Percentiles rank a stretch among this genome's conserved stretches.
Conservation (phyloP, 2,329 filamentous ascomycete species). For the Pyricularia pennisetigena region DNA sequence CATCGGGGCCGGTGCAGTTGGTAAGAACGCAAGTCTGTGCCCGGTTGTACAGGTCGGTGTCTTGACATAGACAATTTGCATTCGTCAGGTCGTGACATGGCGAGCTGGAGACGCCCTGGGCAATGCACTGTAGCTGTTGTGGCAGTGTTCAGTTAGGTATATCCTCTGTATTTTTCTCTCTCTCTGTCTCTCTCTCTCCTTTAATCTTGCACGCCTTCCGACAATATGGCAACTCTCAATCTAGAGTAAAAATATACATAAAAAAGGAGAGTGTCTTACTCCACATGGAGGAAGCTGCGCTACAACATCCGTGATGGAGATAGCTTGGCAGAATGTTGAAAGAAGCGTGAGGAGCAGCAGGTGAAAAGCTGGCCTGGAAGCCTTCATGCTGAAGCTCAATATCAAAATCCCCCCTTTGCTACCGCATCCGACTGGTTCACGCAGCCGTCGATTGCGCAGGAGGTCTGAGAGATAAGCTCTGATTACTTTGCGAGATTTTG, state of each 20-base stretch:
- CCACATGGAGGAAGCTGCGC: neutral
- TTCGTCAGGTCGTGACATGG: conserved; percentile 2
- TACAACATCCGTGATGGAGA: neutral
- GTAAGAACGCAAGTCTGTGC: conserved; percentile 1
- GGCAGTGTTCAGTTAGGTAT: neutral
- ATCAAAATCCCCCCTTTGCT: neutral
- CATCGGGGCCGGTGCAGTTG: conserved; percentile 3
- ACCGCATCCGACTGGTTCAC: neutral
- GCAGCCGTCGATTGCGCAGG: neutral
- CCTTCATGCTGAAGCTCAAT: neutral
- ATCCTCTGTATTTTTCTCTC: neutral
- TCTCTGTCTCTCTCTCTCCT: no score
- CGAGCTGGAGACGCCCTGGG: conserved; percentile 1
- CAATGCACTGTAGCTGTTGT: neutral
- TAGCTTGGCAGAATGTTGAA: neutral
- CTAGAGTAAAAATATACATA: neutral
- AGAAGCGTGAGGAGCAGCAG: neutral
- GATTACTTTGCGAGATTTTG: neutral
- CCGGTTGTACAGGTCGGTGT: neutral
- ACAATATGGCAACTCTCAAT: neutral
- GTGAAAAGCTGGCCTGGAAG: neutral
- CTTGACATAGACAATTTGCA: conserved; percentile 1
- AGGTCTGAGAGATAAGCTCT: neutral
- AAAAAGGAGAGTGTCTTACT: neutral
- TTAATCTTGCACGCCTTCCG: no score